Evolutionary conservation across 805 yeast species (phyloP), one percentile per base, ranked within the genome.

Genomic region (Saccharomycopsis sp.): DNA sequence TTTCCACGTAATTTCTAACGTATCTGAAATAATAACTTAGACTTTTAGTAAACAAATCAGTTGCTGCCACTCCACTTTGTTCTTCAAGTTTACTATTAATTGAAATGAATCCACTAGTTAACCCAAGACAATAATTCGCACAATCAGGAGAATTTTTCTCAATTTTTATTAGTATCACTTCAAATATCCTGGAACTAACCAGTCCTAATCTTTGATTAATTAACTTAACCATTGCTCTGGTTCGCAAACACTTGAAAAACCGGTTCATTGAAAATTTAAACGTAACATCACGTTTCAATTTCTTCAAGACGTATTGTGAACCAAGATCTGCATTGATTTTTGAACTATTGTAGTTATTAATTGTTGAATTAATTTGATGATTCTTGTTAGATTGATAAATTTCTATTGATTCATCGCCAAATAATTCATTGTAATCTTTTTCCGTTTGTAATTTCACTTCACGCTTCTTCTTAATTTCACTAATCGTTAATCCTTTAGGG

Each of bases 141-240:
- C 53, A 50, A 16, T 60, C 61, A 5, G 76, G 74, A 4, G 81
- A 72, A 40, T 64, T 65, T 51, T 65, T 69, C 59, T 87, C 96
- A 16, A 84, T 67, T 32, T 72, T 57, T 14, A 61, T 53, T 46
- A 93, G 70, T 3, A 80, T 77, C 8, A 69, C 60, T 38, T 68
- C 67, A 58, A 85, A 90, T 8, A 93, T 70, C 36, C 68, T 61
- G 0, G 93, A 70, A 0, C 94, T 70, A 2, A 83, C 60, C 4
- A 70, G 62, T 2, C 97, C 97, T 26, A 88, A 62, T 43, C 86
- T 71, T 38, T 82, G 80, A 24, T 71, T 67, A 11, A 81, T 83
- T 40, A 83, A 70, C 27, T 75, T 74, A 1, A 68, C 75, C 13
- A 93, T 67, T 53, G 83, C 83, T 37, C 66, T 60, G 8, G 83